These are phyloP conservation scores for Pestalotiopsis sp. DNA, from an alignment of 2,329 filamentous ascomycete genomes.

Conservation along the genomic window DNA sequence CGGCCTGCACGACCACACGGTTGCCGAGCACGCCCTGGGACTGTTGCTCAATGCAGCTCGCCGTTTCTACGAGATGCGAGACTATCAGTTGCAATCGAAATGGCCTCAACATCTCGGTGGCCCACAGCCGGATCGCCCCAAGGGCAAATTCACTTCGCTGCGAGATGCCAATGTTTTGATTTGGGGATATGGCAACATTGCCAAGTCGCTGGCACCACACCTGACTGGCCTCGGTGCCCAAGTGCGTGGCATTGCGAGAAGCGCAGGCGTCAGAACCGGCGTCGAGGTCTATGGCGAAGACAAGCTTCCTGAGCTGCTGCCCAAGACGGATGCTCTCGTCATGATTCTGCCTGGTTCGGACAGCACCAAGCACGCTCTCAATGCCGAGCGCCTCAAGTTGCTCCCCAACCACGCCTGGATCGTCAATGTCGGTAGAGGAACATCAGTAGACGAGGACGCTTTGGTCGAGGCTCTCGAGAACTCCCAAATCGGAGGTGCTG, in stretches of 20 bases:
- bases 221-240: conserved; percentile 58
- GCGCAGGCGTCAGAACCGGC: conserved; percentile 58
- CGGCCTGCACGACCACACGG: conserved; percentile 65
- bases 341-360: conserved; percentile 67
- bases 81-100: conserved; percentile 57
- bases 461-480: conserved; percentile 47
- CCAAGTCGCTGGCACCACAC: conserved; percentile 59
- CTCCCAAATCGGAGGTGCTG: conserved; percentile 49
- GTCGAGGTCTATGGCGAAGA: conserved; percentile 61
- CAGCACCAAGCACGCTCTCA: conserved; percentile 58
- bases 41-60: conserved; percentile 58
- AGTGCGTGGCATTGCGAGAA: conserved; percentile 61
- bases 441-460: conserved; percentile 51
- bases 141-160: conserved; percentile 60
- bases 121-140: conserved; percentile 59
- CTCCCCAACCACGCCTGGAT: conserved; percentile 62
- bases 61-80: conserved; percentile 65
- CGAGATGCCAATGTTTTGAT: conserved; percentile 60
- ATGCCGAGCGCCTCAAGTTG: conserved; percentile 52
- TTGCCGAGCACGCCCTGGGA: conserved; percentile 66
- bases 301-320: conserved; percentile 53
- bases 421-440: conserved; percentile 55
- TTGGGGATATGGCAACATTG: conserved; percentile 71
- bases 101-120: conserved; percentile 67
- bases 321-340: conserved; percentile 64